Conservation (phyloP, 2,329 filamentous ascomycete species). For the Neofusicoccum laricinum region DNA sequence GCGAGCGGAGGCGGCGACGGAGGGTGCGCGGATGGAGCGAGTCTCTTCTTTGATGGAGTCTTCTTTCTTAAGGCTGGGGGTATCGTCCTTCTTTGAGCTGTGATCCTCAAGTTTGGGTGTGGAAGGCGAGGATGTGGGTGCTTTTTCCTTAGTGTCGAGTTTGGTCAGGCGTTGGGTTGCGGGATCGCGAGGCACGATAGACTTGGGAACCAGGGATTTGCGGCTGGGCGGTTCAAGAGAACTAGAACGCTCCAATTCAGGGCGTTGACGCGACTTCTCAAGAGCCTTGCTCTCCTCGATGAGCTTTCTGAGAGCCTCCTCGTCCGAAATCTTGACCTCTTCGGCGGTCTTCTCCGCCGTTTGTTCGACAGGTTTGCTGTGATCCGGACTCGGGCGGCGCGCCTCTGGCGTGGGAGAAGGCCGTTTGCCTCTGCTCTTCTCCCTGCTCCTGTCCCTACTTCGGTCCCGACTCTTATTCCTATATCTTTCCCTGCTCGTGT, state of each 20-base stretch:
- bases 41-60: background rate
- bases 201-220: slow-evolving; percentile 34
- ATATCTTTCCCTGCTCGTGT: slow-evolving; percentile 2
- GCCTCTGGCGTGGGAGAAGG: slow-evolving; percentile 16
- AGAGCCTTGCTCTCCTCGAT: slow-evolving; percentile 37
- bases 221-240: slow-evolving; percentile 40
- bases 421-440: slow-evolving; percentile 18
- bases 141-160: slow-evolving; percentile 21
- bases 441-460: slow-evolving; percentile 19
- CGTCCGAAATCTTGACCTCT: slow-evolving; percentile 34
- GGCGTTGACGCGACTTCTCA: slow-evolving; percentile 35
- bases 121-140: background rate
- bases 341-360: slow-evolving; percentile 27
- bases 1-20: slow-evolving; percentile 5
- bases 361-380: slow-evolving; percentile 18
- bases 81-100: background rate
- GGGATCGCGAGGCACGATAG: slow-evolving; percentile 25
- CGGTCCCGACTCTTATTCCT: background rate
- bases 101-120: background rate
- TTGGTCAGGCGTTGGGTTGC: slow-evolving; percentile 28
- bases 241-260: slow-evolving; percentile 35
- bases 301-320: slow-evolving; percentile 32
- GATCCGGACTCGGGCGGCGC: slow-evolving; percentile 10
- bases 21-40: slow-evolving; percentile 8
- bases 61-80: background rate